Evolutionary conservation across 2,329 filamentous ascomycete species (phyloP), one percentile per base, ranked within the genome.

Genomic region (Didymella pomorum): DNA sequence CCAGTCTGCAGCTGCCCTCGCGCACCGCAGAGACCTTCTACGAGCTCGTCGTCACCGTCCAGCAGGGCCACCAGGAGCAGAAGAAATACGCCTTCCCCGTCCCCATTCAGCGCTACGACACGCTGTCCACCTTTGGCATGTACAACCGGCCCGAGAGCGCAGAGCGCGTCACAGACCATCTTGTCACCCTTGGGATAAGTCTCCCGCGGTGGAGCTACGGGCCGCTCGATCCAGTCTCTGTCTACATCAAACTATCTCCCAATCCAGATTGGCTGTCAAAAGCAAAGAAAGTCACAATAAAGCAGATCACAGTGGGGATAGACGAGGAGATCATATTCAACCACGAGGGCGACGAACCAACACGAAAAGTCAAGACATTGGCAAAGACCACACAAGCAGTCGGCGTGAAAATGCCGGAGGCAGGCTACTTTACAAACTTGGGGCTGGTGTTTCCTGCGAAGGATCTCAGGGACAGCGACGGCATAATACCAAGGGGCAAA

Each of bases 301-400:
- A 93, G 72, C 95, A 95, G 72, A 95, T 99, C 67, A 97, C 93
- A 1, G 88, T 98, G 41, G 87, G 88, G 12, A 96, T 99, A 68
- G 95, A 98, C 73, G 95, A 99, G 78, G 94, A 98, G 75, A 96
- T 98, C 58, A 96, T 95, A n/a, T 99, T 91, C 79, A 98, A 99
- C 66, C 95, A 95, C 28, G 94, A 98, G 78, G 95, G 95, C 47
- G 95, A 98, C 72, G 95, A 98, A 74, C 93, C 93, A 26, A 91
- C 91, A 29, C 91, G 92, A 65, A 97, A 96, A 77, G 82, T 92
- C 66, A 97, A 96, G 78, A 90, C 89, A 56, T 81, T 99, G 65
- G 89, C 91, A 25, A 95, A 93, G 76, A 90, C 94, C 68, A 89
- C 89, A 1, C 92, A 97, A 71, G 81, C 83, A 0, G 88, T 99